phyloP scores from a whole-genome alignment of 2,329 filamentous ascomycete genomes.

The Xylaria sp. region DNA sequence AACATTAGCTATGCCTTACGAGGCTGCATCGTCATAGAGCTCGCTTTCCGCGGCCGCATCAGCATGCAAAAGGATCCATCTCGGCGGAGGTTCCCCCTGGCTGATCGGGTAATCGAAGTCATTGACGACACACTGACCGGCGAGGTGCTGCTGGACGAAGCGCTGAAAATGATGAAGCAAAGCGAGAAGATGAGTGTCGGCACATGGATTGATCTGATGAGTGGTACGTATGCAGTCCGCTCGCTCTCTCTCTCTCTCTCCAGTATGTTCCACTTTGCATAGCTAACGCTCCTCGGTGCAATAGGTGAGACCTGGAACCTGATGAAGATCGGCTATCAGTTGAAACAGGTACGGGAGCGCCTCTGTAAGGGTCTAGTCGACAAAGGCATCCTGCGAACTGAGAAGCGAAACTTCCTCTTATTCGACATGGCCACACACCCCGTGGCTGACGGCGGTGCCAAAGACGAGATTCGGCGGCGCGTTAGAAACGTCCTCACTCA shows the following conservation, averaged over 20 bases:
- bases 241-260: background rate
- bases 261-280: slow-evolving; percentile 4
- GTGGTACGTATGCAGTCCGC: slow-evolving; percentile 70
- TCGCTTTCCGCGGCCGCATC: slow-evolving; percentile 94
- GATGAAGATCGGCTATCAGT: slow-evolving; percentile 99
- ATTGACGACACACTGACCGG: slow-evolving; percentile 96
- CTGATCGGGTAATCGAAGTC: slow-evolving; percentile 95
- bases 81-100: slow-evolving; percentile 88
- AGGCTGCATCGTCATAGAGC: slow-evolving; percentile 97
- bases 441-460: slow-evolving; percentile 93
- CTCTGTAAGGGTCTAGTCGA: slow-evolving; percentile 97
- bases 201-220: slow-evolving; percentile 99
- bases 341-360: slow-evolving; percentile 98
- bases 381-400: slow-evolving; percentile 97
- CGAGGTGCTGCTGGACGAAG: slow-evolving; percentile 96
- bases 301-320: slow-evolving; percentile 98
- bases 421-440: slow-evolving; percentile 99
- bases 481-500: slow-evolving; percentile 93
- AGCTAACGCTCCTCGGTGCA: slow-evolving; percentile 18
- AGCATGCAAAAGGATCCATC: slow-evolving; percentile 98
- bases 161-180: slow-evolving; percentile 99
- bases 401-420: slow-evolving; percentile 99
- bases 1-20: slow-evolving; percentile 98
- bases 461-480: slow-evolving; percentile 94
- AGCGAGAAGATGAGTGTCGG: slow-evolving; percentile 99